phyloP scores from a whole-genome alignment of 2,329 filamentous ascomycete genomes.

The Myotisia sp. region DNA sequence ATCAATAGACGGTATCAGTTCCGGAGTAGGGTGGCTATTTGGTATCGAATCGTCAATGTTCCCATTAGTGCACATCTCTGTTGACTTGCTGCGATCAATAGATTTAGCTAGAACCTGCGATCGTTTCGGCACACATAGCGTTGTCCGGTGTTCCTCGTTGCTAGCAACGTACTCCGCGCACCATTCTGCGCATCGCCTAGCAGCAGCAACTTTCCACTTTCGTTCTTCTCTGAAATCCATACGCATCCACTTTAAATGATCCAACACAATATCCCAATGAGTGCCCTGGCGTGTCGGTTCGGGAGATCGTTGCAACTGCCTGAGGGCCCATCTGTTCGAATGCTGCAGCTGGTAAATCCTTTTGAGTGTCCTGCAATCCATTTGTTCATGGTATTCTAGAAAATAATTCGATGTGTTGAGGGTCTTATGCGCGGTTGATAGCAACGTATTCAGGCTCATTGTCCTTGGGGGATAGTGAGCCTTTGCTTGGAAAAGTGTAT shows the following conservation, averaged over 20 bases:
- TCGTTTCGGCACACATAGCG: slow-evolving; percentile 54
- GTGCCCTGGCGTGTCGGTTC: slow-evolving; percentile 65
- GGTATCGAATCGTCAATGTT: slow-evolving; percentile 17
- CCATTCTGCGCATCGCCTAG: slow-evolving; percentile 63
- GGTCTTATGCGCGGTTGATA: slow-evolving; percentile 77
- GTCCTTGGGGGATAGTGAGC: slow-evolving; percentile 41
- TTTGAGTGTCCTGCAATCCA: slow-evolving; percentile 73
- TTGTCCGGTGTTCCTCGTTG: slow-evolving; percentile 46
- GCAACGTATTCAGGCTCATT: slow-evolving; percentile 49
- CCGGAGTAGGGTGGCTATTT: slow-evolving; percentile 45
- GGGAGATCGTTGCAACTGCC: slow-evolving; percentile 69
- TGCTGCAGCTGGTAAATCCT: slow-evolving; percentile 84
- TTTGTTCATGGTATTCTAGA: slow-evolving; percentile 68
- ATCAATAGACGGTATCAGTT: slow-evolving; percentile 51
- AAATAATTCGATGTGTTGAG: slow-evolving; percentile 74
- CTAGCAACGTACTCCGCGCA: slow-evolving; percentile 71
- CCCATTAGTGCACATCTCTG: slow-evolving; percentile 10
- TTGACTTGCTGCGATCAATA: slow-evolving; percentile 16
- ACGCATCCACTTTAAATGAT: slow-evolving; percentile 96
- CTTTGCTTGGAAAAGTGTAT: slow-evolving; percentile 49
- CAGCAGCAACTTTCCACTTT: slow-evolving; percentile 79
- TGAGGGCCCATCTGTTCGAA: slow-evolving; percentile 78
- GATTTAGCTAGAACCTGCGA: slow-evolving; percentile 19
- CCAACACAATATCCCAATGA: slow-evolving; percentile 74
- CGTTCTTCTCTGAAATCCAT: slow-evolving; percentile 89